Evolutionary conservation across 768 basidiomycete genomes (phyloP).

Genomic region (Wakefieldia striispora): DNA sequence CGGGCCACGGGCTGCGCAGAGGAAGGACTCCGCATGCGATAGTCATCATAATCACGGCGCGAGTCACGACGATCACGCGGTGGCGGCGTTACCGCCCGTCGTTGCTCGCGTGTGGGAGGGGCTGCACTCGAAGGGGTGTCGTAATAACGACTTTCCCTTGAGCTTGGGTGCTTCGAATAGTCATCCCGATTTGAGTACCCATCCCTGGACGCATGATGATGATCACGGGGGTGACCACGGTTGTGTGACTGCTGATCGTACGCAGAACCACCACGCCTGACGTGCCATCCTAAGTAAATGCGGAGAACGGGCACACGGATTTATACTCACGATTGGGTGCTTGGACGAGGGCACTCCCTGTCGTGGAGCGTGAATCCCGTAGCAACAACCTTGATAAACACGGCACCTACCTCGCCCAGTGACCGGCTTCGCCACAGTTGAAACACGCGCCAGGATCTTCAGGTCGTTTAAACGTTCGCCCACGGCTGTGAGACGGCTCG

Average conservation of each 20-base stretch:
- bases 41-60: conserved; percentile 70
- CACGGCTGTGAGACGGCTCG: conserved; percentile 81
- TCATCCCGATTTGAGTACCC: conserved; percentile 53
- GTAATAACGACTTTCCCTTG: conserved; percentile 59
- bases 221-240: conserved; percentile 57
- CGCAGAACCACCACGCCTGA: conserved; percentile 38
- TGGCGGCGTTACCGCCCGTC: conserved; percentile 59
- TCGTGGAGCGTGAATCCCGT: conserved; percentile 1
- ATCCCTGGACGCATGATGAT: conserved; percentile 42
- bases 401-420: conserved; percentile 77
- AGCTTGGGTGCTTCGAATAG: conserved; percentile 41
- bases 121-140: conserved; percentile 40
- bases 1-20: conserved; percentile 47
- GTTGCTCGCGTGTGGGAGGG: conserved; percentile 50
- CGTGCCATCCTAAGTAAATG: conserved; percentile 11
- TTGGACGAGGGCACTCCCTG: conserved; percentile 71
- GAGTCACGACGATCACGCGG: conserved; percentile 66
- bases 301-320: background rate
- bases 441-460: conserved; percentile 89
- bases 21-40: conserved; percentile 53
- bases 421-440: conserved; percentile 80
- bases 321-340: conserved; percentile 46
- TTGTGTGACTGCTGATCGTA: conserved; percentile 57
- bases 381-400: background rate
- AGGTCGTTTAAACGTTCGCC: conserved; percentile 74